A percentile compares a stretch with the other conserved stretches of the same genome.
These are phyloP conservation scores for Berberis vulgaris DNA, from an alignment of 164 flowering plant species.

Conservation along the genomic window DNA sequence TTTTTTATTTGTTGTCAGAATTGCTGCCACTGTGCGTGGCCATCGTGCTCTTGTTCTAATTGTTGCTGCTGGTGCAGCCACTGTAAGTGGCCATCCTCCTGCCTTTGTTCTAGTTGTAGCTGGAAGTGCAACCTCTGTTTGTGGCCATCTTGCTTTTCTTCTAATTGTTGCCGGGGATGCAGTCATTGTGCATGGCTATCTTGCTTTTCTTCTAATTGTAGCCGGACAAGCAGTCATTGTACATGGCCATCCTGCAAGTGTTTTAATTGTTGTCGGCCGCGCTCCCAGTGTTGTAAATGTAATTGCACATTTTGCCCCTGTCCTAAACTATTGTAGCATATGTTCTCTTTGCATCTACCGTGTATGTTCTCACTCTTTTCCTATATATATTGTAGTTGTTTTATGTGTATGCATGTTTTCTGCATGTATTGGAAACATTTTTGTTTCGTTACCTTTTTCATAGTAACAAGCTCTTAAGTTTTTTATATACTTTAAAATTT, in stretches of 20 bases:
- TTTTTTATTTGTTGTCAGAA: neutral
- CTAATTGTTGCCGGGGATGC: slow-evolving; percentile 11
- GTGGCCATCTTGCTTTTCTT: slow-evolving; percentile 18
- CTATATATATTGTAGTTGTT: too few relatives aligned
- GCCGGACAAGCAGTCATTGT: neutral
- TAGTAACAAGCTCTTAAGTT: too few relatives aligned
- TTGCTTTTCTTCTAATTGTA: slow-evolving; percentile 13
- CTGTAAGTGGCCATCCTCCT: neutral
- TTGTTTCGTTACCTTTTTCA: too few relatives aligned
- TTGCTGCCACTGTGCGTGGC: neutral
- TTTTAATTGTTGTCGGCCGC: slow-evolving; percentile 5
- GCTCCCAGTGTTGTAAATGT: slow-evolving; percentile 22
- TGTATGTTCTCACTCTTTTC: too few relatives aligned
- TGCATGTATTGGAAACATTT: too few relatives aligned
- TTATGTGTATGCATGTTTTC: too few relatives aligned
- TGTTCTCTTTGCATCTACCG: too few relatives aligned
- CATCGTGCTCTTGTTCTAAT: neutral
- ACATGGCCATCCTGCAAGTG: slow-evolving; percentile 1
- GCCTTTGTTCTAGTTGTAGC: slow-evolving; percentile 5
- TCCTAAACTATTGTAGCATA: too few relatives aligned
- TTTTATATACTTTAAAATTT: too few relatives aligned
- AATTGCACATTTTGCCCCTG: slow-evolving; percentile 13
- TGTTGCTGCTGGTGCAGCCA: neutral
- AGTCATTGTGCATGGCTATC: slow-evolving; percentile 14
- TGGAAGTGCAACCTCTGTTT: neutral